Evolutionary conservation across 495 filamentous ascomycete genomes (phyloP), one percentile per base, ranked within the genome.

Genomic region (Penicillium alfredii): DNA sequence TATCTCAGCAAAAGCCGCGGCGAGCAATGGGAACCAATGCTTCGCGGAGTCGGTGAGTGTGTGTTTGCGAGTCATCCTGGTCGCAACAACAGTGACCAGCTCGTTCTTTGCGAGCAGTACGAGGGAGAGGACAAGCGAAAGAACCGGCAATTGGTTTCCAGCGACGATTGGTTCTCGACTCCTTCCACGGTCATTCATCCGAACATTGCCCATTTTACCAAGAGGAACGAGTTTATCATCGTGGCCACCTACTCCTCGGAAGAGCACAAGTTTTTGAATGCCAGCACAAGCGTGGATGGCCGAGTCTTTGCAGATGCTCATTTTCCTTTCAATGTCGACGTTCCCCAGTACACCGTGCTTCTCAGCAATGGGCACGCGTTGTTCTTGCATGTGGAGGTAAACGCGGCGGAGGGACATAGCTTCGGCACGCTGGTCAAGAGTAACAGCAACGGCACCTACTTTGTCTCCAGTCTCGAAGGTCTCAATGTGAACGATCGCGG

Each of bases 401-500:
- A 80, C 38, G 69, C 66, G 16, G 61, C 62, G 6, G 49, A 66
- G 15, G 79, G 71, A 3, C 73, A 71, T 21, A 76, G 80, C 35
- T 87, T 83, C 44, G 92, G 92, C n/a, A 78, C 78, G 15, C 81
- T 99, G 34, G 73, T 99, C 53, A 97, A 97, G 73, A 94, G 87
- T 48, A 99, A 99, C 63, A 95, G 86, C 49, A 97, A 97, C 53
- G 92, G 92, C 23, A 97, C 92, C 0, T 89, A 83, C 2, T 99
- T 96, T 47, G 85, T 93, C 13, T 64, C 89, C 32, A 89, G 83
- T 58, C 64, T 90, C 6, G 63, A 73, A 30, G 74, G 72, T 0
- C 84, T 96, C 47, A 94, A 94, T 58, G 73, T 83, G 36, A 77
- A 94, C 47, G 60, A 69, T 3, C 44, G 33, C 0, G 88, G 82